Evolutionary conservation across 1,284 basidiomycete species (phyloP), one percentile per base, ranked within the genome.

Genomic region (Rhodotorula sp.): DNA sequence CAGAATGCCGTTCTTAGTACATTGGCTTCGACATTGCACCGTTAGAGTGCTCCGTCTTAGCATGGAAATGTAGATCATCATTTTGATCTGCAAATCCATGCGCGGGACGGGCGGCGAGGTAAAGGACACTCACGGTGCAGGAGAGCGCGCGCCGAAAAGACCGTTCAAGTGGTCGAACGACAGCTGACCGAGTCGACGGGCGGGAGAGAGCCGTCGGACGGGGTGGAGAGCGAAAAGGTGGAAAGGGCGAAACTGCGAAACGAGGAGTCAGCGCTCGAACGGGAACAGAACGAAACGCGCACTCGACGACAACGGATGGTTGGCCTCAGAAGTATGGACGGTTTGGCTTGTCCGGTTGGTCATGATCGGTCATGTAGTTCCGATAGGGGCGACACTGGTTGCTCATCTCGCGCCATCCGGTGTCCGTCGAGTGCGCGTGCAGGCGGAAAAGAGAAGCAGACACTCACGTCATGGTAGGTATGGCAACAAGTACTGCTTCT

Each of bases 321-420:
- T 69, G 47, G 70, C 71, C 72, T 76, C 68, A 70, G 71, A 57
- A 29, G 52, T 59, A 54, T 51, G 58, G 63, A 62, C 58, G 63
- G 71, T 74, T 77, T 76, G 76, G 76, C 59, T 71, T 69, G 67
- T 65, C 69, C 65, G 68, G 61, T 52, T 75, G 75, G 74, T 77
- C 75, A 31, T 63, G 1, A 66, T 74, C 74, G 67, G 67, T 74
- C 73, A 76, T 43, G 54, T 54, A 54, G 58, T 61, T 79, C 73
- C 65, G 78, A 76, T 75, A 78, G 78, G 78, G 78, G 78, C 78
- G 78, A 79, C 78, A 78, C 71, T 68, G 68, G 66, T 73, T 73
- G 65, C 72, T 76, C 74, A 71, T 76, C 74, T 70, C 69, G 65
- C 71, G 74, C 74, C 66, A 14, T 14, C 15, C 3, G 15, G 12